These are phyloP conservation scores for Inga laurina DNA, from an alignment of 306 rosid species.

Conservation along the genomic window DNA sequence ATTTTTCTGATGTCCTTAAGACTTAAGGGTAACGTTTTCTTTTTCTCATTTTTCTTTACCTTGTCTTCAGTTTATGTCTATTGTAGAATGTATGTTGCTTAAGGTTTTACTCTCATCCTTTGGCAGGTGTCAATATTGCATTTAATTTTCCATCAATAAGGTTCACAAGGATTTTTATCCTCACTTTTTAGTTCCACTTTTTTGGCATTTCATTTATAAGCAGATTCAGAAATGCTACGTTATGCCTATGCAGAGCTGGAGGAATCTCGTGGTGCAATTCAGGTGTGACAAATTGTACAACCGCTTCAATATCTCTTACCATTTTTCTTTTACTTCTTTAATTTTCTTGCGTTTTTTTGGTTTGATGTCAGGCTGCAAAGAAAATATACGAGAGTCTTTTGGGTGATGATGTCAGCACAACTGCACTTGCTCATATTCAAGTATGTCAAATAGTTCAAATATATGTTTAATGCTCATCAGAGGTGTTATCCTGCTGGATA, in stretches of 20 bases:
- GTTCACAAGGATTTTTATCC: not conserved
- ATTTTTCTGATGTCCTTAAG: constrained; percentile 20
- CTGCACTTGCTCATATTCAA: constrained; percentile 92
- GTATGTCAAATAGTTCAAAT: constrained; percentile 42
- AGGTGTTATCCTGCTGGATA: constrained; percentile 14
- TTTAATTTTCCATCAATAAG: constrained; percentile 1
- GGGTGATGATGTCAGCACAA: constrained; percentile 66
- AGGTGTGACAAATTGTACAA: constrained; percentile 47
- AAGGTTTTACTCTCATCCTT: constrained; percentile 13
- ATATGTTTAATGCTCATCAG: constrained; percentile 22
- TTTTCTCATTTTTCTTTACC: not conserved
- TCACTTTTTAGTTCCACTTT: not conserved
- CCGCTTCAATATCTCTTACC: constrained; percentile 17
- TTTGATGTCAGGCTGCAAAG: constrained; percentile 80
- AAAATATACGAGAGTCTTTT: constrained; percentile 82
- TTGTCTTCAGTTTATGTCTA: constrained; percentile 1
- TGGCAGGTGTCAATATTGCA: not conserved
- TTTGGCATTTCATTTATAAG: not conserved
- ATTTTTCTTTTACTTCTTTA: constrained; percentile 16
- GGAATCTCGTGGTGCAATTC: constrained; percentile 97
- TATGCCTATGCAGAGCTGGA: constrained; percentile 98
- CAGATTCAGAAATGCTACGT: constrained; percentile 86
- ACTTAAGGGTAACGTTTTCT: not conserved
- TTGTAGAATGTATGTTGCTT: not conserved
- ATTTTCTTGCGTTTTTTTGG: constrained; percentile 11